Evolutionary conservation across 805 yeast species (phyloP), one percentile per base, ranked within the genome.

Genomic region (Helenozyma baotianmanensis): DNA sequence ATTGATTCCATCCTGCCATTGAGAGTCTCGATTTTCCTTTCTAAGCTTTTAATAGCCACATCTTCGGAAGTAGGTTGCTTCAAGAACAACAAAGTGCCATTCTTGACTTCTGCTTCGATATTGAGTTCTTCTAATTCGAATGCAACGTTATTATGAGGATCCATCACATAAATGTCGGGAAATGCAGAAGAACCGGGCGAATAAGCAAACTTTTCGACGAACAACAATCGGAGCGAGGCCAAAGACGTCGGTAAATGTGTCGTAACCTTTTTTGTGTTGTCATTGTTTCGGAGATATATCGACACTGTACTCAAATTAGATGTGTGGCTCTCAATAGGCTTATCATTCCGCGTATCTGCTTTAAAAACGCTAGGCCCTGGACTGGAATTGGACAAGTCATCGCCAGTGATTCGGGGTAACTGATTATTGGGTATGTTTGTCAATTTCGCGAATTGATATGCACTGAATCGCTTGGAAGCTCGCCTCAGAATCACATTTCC

Each of bases 381-480:
- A n/a, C n/a, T n/a, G n/a, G n/a, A n/a, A n/a, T n/a, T n/a, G n/a
- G n/a, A n/a, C 19, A 8, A 17, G 8, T 17, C 8, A 6, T 40
- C 48, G 7, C 35, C 32, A 10, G 44, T 25, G 14, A 45, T 23
- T 8, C 38, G 32, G 9, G 48, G 43, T 13, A 39, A 35, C 15
- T 31, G 42, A 8, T 24, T 30, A 13, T 35, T 33, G n/a, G 54
- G 34, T 19, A 49, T 45, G 39, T 72, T 76, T 0, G 85, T 66
- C 9, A 84, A 67, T 48, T 82, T 84, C 1, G 94, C 86, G 58
- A 81, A 80, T 51, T 90, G 97, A 40, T 89, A 90, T 0, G 97
- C 96, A 4, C 96, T 87, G 53, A 82, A 90, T 35, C 98, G 68
- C 47, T 90, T 82, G 0, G 97, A 89, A 0, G 97, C 99, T 40